phyloP scores from a whole-genome alignment of 768 basidiomycete genomes.

The Hypsizygus marmoreus region DNA sequence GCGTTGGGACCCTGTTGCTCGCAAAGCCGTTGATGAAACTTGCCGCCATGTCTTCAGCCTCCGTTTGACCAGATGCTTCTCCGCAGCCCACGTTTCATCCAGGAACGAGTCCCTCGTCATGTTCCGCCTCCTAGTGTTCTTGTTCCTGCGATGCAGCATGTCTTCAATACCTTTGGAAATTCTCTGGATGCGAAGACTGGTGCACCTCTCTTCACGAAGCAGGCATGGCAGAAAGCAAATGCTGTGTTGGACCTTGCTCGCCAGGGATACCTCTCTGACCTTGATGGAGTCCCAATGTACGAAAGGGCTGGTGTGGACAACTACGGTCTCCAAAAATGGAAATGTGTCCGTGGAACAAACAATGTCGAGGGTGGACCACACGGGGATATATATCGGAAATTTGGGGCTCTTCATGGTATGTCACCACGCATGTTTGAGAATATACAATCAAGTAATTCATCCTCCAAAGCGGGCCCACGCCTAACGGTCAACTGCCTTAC shows the following conservation, averaged over 20 bases:
- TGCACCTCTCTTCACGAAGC: slow-evolving; percentile 14
- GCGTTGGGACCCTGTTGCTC: slow-evolving; percentile 22
- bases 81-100: slow-evolving; percentile 17
- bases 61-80: slow-evolving; percentile 24
- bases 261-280: slow-evolving; percentile 22
- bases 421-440: no score
- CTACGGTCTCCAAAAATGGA: slow-evolving; percentile 20
- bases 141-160: slow-evolving; percentile 20
- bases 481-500: slow-evolving; percentile 21
- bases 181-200: slow-evolving; percentile 20
- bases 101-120: slow-evolving; percentile 17
- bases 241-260: slow-evolving; percentile 22
- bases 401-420: slow-evolving; percentile 14
- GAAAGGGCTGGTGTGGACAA: slow-evolving; percentile 19
- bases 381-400: slow-evolving; percentile 21
- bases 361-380: slow-evolving; percentile 26
- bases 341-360: slow-evolving; percentile 19
- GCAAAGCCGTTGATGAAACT: slow-evolving; percentile 13
- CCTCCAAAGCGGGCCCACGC: slow-evolving; percentile 20
- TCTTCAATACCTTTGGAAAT: slow-evolving; percentile 19
- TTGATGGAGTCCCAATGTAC: slow-evolving; percentile 17
- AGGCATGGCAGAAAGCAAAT: slow-evolving; percentile 15
- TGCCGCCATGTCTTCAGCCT: slow-evolving; percentile 16
- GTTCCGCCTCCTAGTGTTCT: slow-evolving; percentile 21
- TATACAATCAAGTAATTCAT: no score